Base-by-base conservation (phyloP, 179 eudicot genomes). In the Gypsophila paniculata region DNA sequence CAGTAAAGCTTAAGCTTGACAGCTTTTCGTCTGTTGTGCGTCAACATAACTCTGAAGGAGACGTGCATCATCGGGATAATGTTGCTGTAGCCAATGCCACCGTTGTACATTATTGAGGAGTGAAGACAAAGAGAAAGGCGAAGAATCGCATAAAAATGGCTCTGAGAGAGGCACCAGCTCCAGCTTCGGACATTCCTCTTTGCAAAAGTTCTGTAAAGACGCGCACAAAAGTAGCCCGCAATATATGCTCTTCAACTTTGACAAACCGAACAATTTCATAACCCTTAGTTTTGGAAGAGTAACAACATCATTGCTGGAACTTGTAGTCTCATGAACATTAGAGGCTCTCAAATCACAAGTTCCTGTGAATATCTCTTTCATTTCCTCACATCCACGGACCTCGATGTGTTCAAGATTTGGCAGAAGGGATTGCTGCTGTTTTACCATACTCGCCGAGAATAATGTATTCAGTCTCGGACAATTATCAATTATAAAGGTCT, bases 161-260 rank as follows among this genome's bases (percentile, higher is more conserved):
- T 18, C 42, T 26, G 65, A 6, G 18, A 61, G 21, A 61, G 65
- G 65, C 44, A 61, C 19, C 21, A 61, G 12, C 42, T 61, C 15
- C 65, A 61, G 65, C 9, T 61, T 61, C 14, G 65, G 42, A 61
- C 65, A 61, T 26, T 32, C 42, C 18, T 61, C 65, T 32, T 26
- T 61, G 65, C 22, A 61, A 32, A 61, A 61, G 65, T 32, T 61
- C 65, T 61, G 42, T 21, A 61, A 11, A 61, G 65, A 61, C 42
- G 21, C 15, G 42, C 65, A 61, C 18, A 61, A 61, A 3, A 61
- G 21, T 14, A 8, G 42, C 65, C 65, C 21, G 12, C 21, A 8
- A 15, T 17, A 61, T 61, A 61, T 61, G 44, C 65, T 26, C 65
- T 32, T 61, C 65, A 61, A 61, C 21, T 61, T 61, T 32, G 65